Base-by-base conservation (phyloP, 2,329 filamentous ascomycete species). In the Emergomyces pasteurianus region DNA sequence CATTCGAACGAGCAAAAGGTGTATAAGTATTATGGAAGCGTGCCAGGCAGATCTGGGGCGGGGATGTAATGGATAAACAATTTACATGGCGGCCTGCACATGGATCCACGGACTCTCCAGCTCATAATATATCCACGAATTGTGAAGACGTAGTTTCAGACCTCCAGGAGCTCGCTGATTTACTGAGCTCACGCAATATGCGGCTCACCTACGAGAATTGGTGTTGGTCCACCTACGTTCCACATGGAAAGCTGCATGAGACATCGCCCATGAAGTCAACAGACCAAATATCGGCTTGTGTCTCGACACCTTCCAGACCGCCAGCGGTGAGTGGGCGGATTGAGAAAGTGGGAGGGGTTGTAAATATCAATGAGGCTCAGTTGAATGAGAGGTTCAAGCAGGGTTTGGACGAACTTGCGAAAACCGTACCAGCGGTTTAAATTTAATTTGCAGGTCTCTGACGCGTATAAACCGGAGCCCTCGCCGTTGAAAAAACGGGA, bases 121-220 rank as follows among this genome's bases (percentile, higher is more conserved):
- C 71, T 3, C 71, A 76, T 54, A 79, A 78, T 23, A 83, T 88
- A 60, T 78, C 77, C 0, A 75, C 72, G 0, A 76, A 81, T 6
- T 73, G 78, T 6, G 74, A 76, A 0, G 74, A 78, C 9, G 78
- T 88, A 23, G 81, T 86, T 0, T 68, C 72, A 0, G 87, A 91
- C 65, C 77, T 92, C 0, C 78, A 79, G 1, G 79, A 85, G 61
- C 75, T 92, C 7, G 84, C 83, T 1, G 84, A 88, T 60, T 73
- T 87, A 58, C 77, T 88, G 1, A 80, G 80, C 0, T 70, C 77
- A 26, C 79, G 82, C 54, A 78, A 79, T 0, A 82, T 84, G 69
- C 79, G 81, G 7, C 74, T 92, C 21, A 87, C 87, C 0, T 92
- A 91, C 66, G 88, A 92, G 73, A 90, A 91, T 69, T 91, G 87